phyloP scores from a whole-genome alignment of 169 alveolate genomes.

The Plasmodium adleri region DNA sequence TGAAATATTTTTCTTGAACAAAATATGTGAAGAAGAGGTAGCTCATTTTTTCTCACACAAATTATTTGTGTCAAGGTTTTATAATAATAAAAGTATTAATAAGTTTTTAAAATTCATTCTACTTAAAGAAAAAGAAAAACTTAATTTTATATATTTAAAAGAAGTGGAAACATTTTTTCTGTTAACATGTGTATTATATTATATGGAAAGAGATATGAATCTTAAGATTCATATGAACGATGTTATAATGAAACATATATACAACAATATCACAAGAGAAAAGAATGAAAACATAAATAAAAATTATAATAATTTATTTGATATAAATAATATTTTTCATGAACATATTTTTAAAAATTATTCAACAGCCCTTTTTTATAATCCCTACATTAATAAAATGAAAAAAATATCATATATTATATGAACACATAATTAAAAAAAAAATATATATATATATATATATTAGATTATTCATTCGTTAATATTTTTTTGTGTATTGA shows the following conservation, averaged over 20 bases:
- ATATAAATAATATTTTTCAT: too few species aligned
- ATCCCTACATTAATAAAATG: constrained; percentile 45
- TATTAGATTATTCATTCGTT: too few species aligned
- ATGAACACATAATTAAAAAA: not conserved
- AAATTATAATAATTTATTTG: too few species aligned
- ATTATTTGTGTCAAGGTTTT: constrained; percentile 27
- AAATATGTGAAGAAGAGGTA: constrained; percentile 35
- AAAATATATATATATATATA: too few species aligned
- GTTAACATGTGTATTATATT: constrained; percentile 40
- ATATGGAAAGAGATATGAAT: constrained; percentile 58
- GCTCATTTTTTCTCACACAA: constrained; percentile 13
- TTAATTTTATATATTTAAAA: constrained; percentile 11
- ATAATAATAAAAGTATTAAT: constrained; percentile 20
- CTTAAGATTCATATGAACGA: constrained; percentile 14
- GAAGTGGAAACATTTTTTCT: constrained; percentile 37
- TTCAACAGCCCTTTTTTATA: constrained; percentile 15
- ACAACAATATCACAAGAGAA: constrained; percentile 2
- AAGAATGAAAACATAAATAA: too few species aligned
- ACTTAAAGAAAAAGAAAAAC: not conserved
- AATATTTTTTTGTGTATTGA: too few species aligned
- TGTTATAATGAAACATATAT: constrained; percentile 6
- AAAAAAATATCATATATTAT: constrained; percentile 29
- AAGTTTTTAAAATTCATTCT: constrained; percentile 20
- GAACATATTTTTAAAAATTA: constrained; percentile 9
- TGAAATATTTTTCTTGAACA: constrained; percentile 15